Evolutionary conservation across 129 eudicot genomes (phyloP).

Genomic region (Erigeron canadensis): DNA sequence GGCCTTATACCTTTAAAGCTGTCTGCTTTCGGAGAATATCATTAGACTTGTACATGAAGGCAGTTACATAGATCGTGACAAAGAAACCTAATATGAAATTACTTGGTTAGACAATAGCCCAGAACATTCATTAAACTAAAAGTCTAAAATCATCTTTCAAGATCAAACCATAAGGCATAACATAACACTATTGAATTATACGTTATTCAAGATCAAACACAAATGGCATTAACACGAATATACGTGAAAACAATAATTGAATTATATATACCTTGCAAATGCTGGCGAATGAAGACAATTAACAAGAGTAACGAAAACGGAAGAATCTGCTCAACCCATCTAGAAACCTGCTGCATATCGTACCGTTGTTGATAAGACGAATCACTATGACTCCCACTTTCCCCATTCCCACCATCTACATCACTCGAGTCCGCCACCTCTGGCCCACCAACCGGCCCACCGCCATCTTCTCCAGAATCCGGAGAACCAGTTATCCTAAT

Average conservation of each 20-base stretch:
- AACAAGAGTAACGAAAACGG: constrained; percentile 72
- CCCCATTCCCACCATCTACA: constrained; percentile 27
- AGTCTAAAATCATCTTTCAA: constrained; percentile 14
- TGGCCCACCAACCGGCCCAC: constrained; percentile 32
- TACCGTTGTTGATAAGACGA: constrained; percentile 51
- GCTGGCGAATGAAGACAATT: constrained; percentile 75
- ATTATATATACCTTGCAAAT: constrained; percentile 62
- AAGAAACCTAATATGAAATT: constrained; percentile 59
- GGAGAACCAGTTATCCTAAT: constrained; percentile 56
- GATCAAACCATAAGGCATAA: constrained; percentile 5
- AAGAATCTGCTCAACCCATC: constrained; percentile 77
- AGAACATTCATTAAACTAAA: not conserved
- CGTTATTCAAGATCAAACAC: too few species aligned
- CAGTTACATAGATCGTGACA: constrained; percentile 63
- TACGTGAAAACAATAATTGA: not conserved
- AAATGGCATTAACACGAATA: constrained; percentile 10
- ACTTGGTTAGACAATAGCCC: constrained; percentile 17
- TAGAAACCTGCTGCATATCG: constrained; percentile 63
- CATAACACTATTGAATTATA: too few species aligned
- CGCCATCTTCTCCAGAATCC: constrained; percentile 36
- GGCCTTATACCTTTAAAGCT: constrained; percentile 51
- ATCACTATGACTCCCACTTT: constrained; percentile 38
- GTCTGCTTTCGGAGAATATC: constrained; percentile 82
- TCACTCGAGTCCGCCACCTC: constrained; percentile 36
- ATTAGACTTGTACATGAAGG: constrained; percentile 81